Evolutionary conservation across 805 yeast species (phyloP).

Genomic region (Millerago galiae): DNA sequence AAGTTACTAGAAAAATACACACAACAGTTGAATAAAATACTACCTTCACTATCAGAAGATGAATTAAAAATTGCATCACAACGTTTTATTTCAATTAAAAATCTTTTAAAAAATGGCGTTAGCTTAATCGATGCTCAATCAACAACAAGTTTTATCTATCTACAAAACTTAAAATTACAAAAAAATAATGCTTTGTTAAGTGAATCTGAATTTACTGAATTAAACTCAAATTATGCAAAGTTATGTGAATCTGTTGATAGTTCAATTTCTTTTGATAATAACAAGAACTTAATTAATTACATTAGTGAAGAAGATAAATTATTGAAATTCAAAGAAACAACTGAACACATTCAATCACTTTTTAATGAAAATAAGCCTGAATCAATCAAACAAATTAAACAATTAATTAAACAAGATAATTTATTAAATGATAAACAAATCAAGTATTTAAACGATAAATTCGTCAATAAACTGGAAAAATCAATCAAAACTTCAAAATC

Average conservation of each 20-base stretch:
- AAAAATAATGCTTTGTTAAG: conserved; percentile 16
- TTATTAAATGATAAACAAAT: conserved; percentile 27
- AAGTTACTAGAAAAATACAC: conserved; percentile 25
- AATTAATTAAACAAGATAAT: conserved; percentile 33
- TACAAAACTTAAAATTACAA: conserved; percentile 33
- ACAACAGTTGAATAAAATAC: conserved; percentile 24
- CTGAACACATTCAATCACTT: conserved; percentile 9
- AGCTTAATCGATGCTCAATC: conserved; percentile 47
- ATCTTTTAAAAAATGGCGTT: conserved; percentile 55
- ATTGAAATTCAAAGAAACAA: conserved; percentile 21
- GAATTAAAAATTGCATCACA: conserved; percentile 34
- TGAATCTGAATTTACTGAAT: conserved; percentile 24
- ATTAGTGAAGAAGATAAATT: conserved; percentile 29
- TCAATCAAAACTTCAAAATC: conserved; percentile 44
- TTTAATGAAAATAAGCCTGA: conserved; percentile 19
- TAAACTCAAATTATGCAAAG: conserved; percentile 27
- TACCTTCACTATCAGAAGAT: conserved; percentile 24
- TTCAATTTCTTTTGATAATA: conserved; percentile 42
- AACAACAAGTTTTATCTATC: conserved; percentile 47
- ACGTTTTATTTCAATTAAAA: conserved; percentile 50
- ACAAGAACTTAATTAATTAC: conserved; percentile 33
- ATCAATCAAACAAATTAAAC: conserved; percentile 33
- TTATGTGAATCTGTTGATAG: conserved; percentile 36
- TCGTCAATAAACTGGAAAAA: conserved; percentile 42
- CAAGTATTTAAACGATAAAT: conserved; percentile 24